Evolutionary conservation across 2,329 filamentous ascomycete species (phyloP).

Genomic region (Aspergillus thermomutatus): DNA sequence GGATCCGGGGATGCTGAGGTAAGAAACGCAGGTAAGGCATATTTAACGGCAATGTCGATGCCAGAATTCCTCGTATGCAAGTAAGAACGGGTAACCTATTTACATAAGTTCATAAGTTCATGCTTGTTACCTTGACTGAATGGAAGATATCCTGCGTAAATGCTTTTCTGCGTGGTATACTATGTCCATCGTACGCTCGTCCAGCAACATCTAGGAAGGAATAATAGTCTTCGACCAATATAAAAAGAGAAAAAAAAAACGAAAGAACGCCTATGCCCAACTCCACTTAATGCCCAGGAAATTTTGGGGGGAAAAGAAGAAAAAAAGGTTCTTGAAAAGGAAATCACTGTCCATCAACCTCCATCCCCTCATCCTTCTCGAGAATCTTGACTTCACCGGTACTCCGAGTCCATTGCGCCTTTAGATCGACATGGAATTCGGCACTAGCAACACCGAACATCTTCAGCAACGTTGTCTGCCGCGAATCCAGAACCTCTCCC

Average conservation of each 20-base stretch:
- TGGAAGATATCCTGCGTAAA: constrained; percentile 10
- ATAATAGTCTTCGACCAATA: constrained; percentile 14
- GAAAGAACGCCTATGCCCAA: constrained; percentile 33
- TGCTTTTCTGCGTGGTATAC: constrained; percentile 28
- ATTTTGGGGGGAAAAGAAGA: constrained; percentile 23
- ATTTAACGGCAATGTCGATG: constrained; percentile 23
- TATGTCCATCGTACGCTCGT: constrained; percentile 33
- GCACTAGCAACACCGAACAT: constrained; percentile 86
- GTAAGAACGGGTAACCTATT: constrained; percentile 18
- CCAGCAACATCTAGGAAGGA: constrained; percentile 20
- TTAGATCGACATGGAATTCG: constrained; percentile 79
- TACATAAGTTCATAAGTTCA: background rate
- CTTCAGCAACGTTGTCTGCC: constrained; percentile 92
- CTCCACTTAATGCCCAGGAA: constrained; percentile 36
- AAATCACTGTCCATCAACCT: constrained; percentile 36
- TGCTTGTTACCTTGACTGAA: constrained; percentile 1
- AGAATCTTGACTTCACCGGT: constrained; percentile 40
- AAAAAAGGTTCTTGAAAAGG: constrained; percentile 15
- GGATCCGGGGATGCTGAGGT: constrained; percentile 30
- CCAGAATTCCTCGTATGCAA: constrained; percentile 18
- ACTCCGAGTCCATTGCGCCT: constrained; percentile 58
- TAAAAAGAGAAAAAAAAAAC: constrained; percentile 17
- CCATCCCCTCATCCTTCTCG: constrained; percentile 39
- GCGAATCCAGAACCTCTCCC: constrained; percentile 79
- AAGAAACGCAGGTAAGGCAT: constrained; percentile 46